Percentiles rank a stretch among this genome's conserved stretches.
Evolutionary conservation across 371 early-diverging fungal genomes (phyloP).

Genomic region (Actinomortierella wolfii): DNA sequence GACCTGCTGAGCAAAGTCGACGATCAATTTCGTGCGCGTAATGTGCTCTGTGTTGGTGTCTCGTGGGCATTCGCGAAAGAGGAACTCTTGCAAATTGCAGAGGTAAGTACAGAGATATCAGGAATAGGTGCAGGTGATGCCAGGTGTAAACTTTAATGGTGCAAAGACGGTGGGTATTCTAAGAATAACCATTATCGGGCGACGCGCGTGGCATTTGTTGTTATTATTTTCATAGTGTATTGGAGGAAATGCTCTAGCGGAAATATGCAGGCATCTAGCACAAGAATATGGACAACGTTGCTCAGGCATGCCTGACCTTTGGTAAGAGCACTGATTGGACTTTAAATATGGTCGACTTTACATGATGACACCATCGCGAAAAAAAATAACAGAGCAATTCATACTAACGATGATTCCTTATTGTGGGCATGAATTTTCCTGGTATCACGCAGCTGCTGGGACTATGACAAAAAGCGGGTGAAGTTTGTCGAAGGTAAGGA

Average conservation of each 20-base stretch:
- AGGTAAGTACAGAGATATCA: slow-evolving; percentile 45
- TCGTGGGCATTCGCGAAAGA: slow-evolving; percentile 61
- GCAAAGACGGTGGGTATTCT: too few species aligned
- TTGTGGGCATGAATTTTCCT: neutral
- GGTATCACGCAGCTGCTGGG: slow-evolving; percentile 57
- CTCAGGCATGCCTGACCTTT: slow-evolving; percentile 76
- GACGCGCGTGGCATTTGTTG: slow-evolving; percentile 7
- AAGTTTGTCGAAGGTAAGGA: slow-evolving; percentile 69
- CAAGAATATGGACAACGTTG: slow-evolving; percentile 67
- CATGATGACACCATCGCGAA: too few species aligned
- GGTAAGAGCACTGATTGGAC: slow-evolving; percentile 41
- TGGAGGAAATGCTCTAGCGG: slow-evolving; percentile 57
- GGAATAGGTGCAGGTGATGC: too few species aligned
- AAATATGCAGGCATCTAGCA: slow-evolving; percentile 62
- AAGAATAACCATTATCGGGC: neutral
- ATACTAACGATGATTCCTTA: neutral
- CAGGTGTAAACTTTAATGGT: too few species aligned
- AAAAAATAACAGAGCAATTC: too few species aligned
- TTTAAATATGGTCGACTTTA: neutral
- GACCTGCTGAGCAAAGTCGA: slow-evolving; percentile 52
- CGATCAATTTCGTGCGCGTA: slow-evolving; percentile 51
- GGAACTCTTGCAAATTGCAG: slow-evolving; percentile 59
- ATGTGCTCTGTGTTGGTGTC: slow-evolving; percentile 62
- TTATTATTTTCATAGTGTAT: slow-evolving; percentile 53
- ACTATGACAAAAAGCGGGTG: slow-evolving; percentile 55